phyloP scores from a whole-genome alignment of 176 grass and related monocot species.

The Urochloa ruziziensis region DNA sequence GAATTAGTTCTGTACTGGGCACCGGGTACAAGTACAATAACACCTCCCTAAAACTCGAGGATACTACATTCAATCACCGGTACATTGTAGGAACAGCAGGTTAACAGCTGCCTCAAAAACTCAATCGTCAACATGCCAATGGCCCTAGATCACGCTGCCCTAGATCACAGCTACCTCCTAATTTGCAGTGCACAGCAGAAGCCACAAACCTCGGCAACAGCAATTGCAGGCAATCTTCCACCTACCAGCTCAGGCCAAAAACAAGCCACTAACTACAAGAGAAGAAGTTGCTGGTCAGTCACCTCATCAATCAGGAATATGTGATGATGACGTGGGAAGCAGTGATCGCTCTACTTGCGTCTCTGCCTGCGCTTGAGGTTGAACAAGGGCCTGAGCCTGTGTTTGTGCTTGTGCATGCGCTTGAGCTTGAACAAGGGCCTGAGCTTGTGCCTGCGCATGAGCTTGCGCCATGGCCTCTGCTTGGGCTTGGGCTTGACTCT shows the following conservation, averaged over 20 bases:
- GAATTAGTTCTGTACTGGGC: conserved; percentile 40
- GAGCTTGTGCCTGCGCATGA: conserved; percentile 1
- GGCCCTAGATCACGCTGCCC: neutral
- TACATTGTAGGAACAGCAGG: conserved; percentile 31
- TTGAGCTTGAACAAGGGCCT: too few species aligned
- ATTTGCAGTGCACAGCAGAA: conserved; percentile 26
- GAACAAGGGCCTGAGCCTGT: neutral
- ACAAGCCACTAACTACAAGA: conserved; percentile 20
- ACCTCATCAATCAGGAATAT: conserved; percentile 49
- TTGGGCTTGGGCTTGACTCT: conserved; percentile 62
- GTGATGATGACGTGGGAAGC: conserved; percentile 15
- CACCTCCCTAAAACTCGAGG: conserved; percentile 72
- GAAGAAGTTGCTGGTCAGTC: conserved; percentile 16
- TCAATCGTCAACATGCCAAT: conserved; percentile 7
- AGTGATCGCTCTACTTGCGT: conserved; percentile 27
- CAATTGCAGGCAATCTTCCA: conserved; percentile 52
- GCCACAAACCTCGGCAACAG: conserved; percentile 22
- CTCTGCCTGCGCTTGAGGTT: conserved; percentile 29
- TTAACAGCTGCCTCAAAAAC: conserved; percentile 31
- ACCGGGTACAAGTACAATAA: conserved; percentile 37
- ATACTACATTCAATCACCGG: conserved; percentile 39
- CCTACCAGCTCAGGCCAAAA: conserved; percentile 24
- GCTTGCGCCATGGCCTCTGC: conserved; percentile 35
- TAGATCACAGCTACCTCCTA: too few species aligned
- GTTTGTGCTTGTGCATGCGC: too few species aligned